A percentile compares a stretch with the other conserved stretches of the same genome.
Conservation (phyloP, 805 yeast genomes). For the Komagataella phaffii region DNA sequence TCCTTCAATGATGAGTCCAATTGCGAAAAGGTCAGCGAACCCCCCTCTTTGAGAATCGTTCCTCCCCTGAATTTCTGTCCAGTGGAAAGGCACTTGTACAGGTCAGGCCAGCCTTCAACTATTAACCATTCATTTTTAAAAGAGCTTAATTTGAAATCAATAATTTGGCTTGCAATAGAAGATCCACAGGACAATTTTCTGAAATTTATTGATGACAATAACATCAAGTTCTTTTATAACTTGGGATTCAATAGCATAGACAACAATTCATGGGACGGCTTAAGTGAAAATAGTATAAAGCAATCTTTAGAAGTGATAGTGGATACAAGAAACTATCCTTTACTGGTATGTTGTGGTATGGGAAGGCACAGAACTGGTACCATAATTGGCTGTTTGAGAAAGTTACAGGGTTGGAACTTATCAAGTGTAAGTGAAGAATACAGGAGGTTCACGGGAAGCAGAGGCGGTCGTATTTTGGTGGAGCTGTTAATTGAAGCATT, state of each 20-base stretch:
- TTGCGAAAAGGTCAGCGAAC: conserved; percentile 13
- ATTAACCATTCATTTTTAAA: conserved; percentile 78
- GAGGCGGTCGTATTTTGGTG: conserved; percentile 86
- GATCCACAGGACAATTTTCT: conserved; percentile 86
- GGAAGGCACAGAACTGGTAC: conserved; percentile 97
- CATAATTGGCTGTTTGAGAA: conserved; percentile 83
- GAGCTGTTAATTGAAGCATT: conserved; percentile 78
- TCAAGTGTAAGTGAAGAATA: conserved; percentile 91
- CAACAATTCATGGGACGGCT: conserved; percentile 88
- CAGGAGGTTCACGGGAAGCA: conserved; percentile 81
- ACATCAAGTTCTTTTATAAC: conserved; percentile 72
- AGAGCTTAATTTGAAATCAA: conserved; percentile 61
- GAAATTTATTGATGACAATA: conserved; percentile 63
- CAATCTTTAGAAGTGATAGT: conserved; percentile 69
- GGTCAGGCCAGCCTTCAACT: conserved; percentile 94
- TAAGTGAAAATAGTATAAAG: conserved; percentile 69
- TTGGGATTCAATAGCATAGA: conserved; percentile 39
- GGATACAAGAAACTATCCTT: conserved; percentile 63
- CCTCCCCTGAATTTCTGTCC: conserved; percentile 96
- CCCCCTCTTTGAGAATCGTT: conserved; percentile 58
- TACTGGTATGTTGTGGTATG: conserved; percentile 94
- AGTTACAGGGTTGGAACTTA: conserved; percentile 95
- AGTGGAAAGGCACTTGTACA: conserved; percentile 73
- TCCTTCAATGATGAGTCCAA: not conserved
- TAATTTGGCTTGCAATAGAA: conserved; percentile 90